Conservation (phyloP, 1,139 yeast genomes). For the Hansenula anomala region DNA sequence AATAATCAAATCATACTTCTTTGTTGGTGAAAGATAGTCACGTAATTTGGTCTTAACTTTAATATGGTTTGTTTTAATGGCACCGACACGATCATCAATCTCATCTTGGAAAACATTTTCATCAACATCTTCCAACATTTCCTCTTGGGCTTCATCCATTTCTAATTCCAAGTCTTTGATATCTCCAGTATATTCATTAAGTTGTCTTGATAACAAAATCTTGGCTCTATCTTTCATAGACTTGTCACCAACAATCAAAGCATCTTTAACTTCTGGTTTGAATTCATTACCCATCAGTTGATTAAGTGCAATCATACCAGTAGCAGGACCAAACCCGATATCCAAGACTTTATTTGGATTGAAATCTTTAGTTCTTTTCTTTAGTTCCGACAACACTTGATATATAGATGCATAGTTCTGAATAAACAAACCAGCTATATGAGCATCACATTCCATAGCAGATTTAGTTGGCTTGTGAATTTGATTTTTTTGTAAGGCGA, state of each 20-base stretch:
- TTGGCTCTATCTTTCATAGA: conserved; percentile 82
- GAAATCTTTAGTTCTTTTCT: conserved; percentile 48
- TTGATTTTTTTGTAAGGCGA: conserved; percentile 43
- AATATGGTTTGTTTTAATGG: conserved; percentile 53
- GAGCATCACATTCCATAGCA: conserved; percentile 70
- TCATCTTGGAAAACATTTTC: conserved; percentile 22
- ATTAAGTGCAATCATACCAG: conserved; percentile 85
- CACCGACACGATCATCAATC: conserved; percentile 42
- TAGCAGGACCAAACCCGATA: conserved; percentile 89
- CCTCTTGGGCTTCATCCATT: conserved; percentile 7
- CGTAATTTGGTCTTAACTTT: conserved; percentile 49
- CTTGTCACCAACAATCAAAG: conserved; percentile 65
- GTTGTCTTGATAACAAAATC: conserved; percentile 66
- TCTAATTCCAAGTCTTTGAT: conserved; percentile 10
- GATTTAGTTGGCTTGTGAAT: conserved; percentile 49
- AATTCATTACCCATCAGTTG: conserved; percentile 68
- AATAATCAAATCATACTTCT: conserved; percentile 74
- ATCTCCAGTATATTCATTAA: conserved; percentile 40
- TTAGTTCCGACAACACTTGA: conserved; percentile 65
- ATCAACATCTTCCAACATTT: conserved; percentile 8
- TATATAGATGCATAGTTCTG: conserved; percentile 75
- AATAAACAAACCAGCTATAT: conserved; percentile 76
- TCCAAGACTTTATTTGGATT: conserved; percentile 67
- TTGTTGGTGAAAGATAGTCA: conserved; percentile 39
- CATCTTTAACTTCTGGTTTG: conserved; percentile 61